These are phyloP conservation scores for Citrullus colocynthis DNA, from an alignment of 306 rosid species.

Conservation along the genomic window DNA sequence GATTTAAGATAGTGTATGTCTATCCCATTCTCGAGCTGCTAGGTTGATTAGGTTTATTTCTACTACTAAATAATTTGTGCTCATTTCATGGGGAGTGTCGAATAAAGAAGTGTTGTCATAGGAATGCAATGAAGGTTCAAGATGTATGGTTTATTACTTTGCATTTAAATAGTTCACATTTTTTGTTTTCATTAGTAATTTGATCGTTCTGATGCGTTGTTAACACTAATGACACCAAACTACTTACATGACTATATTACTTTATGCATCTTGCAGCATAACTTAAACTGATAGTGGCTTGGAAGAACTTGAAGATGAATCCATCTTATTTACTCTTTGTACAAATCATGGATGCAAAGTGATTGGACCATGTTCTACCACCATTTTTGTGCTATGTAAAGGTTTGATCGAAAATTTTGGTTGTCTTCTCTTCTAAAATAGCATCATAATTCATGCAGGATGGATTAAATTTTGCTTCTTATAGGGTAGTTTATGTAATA, in stretches of 20 bases:
- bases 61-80: neutral
- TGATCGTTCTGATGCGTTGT: neutral
- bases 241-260: neutral
- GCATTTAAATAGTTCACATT: neutral
- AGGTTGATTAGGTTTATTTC: neutral
- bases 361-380: neutral
- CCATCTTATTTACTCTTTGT: neutral
- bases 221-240: neutral
- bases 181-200: neutral
- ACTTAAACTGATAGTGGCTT: neutral
- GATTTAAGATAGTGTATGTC: neutral
- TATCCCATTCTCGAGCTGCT: neutral
- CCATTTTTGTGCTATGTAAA: neutral
- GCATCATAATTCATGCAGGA: neutral
- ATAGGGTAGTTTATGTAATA: neutral
- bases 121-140: neutral
- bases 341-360: neutral
- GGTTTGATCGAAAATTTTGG: conserved; percentile 1
- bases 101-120: neutral
- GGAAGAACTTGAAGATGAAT: neutral
- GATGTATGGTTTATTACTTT: neutral
- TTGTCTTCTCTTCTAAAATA: neutral
- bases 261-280: neutral
- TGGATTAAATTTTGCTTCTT: neutral
- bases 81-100: neutral